Base-by-base conservation (phyloP, 2,329 filamentous ascomycete species). In the Exophiala phaeomuriformis region DNA sequence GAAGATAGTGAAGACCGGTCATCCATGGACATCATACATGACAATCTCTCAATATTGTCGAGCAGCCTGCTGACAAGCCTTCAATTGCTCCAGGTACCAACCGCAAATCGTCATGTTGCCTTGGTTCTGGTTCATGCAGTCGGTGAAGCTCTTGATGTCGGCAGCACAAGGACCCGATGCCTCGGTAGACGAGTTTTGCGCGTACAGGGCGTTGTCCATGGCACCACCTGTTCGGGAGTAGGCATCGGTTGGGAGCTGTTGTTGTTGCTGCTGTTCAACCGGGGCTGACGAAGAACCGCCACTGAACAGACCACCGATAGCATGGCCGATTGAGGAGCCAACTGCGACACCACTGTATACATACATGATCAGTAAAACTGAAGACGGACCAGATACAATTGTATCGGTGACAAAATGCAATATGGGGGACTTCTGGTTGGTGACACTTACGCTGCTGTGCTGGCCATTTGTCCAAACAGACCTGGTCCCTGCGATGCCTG, bases 1-100 rank as follows among this genome's bases (percentile, higher is more conserved):
- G 19, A 19, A 19, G 19, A 19, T 19, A 19, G 19, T 19, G 19
- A 19, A 19, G 19, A 19, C 19, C 19, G 19, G 19, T 19, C 19
- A 19, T 19, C 19, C 19, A 19, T 19, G 19, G 19, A 19, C 19
- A 19, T 19, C 19, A 19, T 19, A 19, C 19, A 19, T 19, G 19
- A 19, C 19, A 19, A 19, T 19, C 19, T 19, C 45, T 55, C 59
- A 88, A 75, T 88, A 88, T 64, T 76, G 82, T 72, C 77, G 82
- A 51, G 87, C 84, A 64, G 88, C 86, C 61, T 81, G 75, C 77
- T 91, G 87, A 79, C 87, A 91, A 52, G 87, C 86, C 79, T 90
- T 91, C 72, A 98, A 79, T 81, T 98, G 91, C 72, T 98, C 93
- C 65, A 98, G 76, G 72, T 98, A 98, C 90, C 91, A 98, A 63